phyloP scores from a whole-genome alignment of 495 filamentous ascomycete genomes.

The Lophiostoma macrostomum region DNA sequence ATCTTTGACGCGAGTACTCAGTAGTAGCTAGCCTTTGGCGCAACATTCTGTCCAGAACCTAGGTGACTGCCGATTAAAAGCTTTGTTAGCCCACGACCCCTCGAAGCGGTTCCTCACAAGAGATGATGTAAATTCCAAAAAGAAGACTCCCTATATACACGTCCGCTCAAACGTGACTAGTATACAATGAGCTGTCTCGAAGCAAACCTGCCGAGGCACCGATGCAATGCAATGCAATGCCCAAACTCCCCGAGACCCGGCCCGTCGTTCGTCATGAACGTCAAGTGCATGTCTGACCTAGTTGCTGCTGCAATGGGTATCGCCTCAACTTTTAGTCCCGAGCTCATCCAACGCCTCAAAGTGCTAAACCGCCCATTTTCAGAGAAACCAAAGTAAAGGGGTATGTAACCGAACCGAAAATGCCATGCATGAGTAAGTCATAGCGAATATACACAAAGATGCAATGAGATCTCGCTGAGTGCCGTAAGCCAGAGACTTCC shows the following conservation, averaged over 20 bases:
- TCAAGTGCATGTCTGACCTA: too few species aligned
- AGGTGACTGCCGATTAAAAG: too few species aligned
- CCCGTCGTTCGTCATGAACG: slow-evolving; percentile 4
- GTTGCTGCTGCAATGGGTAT: slow-evolving; percentile 12
- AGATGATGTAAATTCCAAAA: too few species aligned
- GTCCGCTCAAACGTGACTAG: not conserved
- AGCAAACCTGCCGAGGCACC: not conserved
- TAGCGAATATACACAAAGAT: not conserved
- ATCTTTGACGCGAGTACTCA: too few species aligned
- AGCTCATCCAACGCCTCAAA: slow-evolving; percentile 3
- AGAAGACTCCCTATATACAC: too few species aligned
- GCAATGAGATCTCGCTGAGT: too few species aligned
- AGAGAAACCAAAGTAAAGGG: slow-evolving; percentile 5
- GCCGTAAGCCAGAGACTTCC: too few species aligned
- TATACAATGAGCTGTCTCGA: not conserved
- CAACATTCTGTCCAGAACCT: too few species aligned
- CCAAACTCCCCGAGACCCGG: slow-evolving; percentile 4
- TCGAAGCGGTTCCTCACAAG: too few species aligned
- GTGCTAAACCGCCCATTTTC: not conserved
- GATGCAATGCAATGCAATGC: too few species aligned
- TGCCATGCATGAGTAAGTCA: slow-evolving; percentile 2
- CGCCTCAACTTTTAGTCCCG: slow-evolving; percentile 5
- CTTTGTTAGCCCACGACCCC: too few species aligned
- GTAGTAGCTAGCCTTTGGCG: too few species aligned
- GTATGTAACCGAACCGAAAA: slow-evolving; percentile 3